A percentile compares a stretch with the other conserved stretches of the same genome.
Conservation (phyloP, 2,329 filamentous ascomycete genomes). For the Arthrinium phaeospermum region DNA sequence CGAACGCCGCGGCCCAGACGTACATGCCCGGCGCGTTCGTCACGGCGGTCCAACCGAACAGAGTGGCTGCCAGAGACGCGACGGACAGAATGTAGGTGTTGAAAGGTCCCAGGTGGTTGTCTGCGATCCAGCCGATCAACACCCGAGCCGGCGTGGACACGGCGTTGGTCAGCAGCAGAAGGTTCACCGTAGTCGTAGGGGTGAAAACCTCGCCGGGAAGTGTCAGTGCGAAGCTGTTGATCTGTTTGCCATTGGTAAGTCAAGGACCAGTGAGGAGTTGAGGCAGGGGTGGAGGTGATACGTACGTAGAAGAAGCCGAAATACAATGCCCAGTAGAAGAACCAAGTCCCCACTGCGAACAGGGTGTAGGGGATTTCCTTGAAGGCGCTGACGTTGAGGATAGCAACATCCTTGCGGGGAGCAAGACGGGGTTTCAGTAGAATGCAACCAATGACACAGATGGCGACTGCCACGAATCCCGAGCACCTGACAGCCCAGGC, state of each 20-base stretch:
- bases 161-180: conserved; percentile 63
- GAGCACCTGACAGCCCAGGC: conserved; percentile 67
- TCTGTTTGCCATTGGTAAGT: conserved; percentile 27
- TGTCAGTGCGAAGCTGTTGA: conserved; percentile 37
- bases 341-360: conserved; percentile 45
- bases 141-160: conserved; percentile 61
- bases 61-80: conserved; percentile 50
- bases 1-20: conserved; percentile 50
- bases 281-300: conserved; percentile 18
- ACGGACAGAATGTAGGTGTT: conserved; percentile 60
- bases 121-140: conserved; percentile 58
- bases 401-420: conserved; percentile 42
- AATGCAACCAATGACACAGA: conserved; percentile 46
- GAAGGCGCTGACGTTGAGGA: conserved; percentile 58
- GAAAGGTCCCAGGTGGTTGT: conserved; percentile 56
- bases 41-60: conserved; percentile 64
- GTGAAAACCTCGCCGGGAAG: conserved; percentile 49
- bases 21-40: conserved; percentile 46
- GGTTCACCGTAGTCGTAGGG: conserved; percentile 55
- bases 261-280: conserved; percentile 7
- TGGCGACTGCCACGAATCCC: conserved; percentile 63
- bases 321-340: conserved; percentile 58
- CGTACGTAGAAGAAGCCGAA: conserved; percentile 57
- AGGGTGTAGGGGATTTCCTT: conserved; percentile 52
- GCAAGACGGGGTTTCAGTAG: conserved; percentile 52